Percentiles rank a stretch among this genome's conserved stretches.
phyloP scores from a whole-genome alignment of 1,284 basidiomycete genomes.

The Sporisorium exsertum region DNA sequence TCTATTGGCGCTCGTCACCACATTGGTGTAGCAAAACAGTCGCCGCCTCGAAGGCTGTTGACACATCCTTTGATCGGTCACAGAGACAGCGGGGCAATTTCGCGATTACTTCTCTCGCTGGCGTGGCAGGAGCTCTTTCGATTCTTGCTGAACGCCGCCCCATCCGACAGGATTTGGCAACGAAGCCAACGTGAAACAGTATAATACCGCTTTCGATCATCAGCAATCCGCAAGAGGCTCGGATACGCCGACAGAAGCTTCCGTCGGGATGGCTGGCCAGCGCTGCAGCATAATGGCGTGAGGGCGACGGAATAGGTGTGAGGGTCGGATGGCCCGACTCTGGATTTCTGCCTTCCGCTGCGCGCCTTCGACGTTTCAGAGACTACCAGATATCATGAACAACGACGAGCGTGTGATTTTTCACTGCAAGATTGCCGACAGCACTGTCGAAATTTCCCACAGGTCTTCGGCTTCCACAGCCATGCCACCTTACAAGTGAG shows the following conservation, averaged over 20 bases:
- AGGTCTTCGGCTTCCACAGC: neutral
- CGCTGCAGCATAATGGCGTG: neutral
- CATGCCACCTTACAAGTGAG: neutral
- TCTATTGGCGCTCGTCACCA: neutral
- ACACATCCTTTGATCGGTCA: neutral
- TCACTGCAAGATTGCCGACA: neutral
- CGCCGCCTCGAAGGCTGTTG: neutral
- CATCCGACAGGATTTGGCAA: neutral
- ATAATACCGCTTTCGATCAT: neutral
- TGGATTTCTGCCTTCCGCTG: neutral
- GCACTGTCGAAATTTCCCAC: neutral
- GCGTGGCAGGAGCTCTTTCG: no score
- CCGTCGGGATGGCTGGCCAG: conserved; percentile 14
- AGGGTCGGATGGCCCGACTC: neutral
- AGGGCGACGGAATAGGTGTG: neutral
- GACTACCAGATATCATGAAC: neutral
- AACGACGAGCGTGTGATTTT: neutral
- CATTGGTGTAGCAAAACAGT: neutral
- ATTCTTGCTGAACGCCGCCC: neutral
- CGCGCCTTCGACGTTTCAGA: neutral
- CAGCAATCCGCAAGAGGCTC: neutral
- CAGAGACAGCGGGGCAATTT: neutral
- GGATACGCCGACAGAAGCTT: conserved; percentile 16
- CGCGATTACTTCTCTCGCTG: neutral
- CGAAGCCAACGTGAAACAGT: neutral